Conservation (phyloP, 371 early-diverging fungal genomes). For the Entomophthora muscae region DNA sequence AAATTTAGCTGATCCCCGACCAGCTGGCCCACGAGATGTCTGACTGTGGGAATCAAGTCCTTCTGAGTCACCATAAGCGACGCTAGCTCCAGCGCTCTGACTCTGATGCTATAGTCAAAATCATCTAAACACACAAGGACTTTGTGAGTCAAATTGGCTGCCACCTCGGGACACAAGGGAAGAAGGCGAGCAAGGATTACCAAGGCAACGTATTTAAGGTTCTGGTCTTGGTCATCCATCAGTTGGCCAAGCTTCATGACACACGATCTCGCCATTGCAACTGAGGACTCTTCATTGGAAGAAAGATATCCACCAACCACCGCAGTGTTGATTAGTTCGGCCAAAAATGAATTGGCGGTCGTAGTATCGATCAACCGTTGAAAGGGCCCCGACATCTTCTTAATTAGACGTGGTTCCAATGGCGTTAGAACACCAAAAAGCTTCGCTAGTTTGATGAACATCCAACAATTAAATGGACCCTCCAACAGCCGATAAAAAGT, state of each 20-base stretch:
- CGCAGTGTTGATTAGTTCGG: slow-evolving; percentile 87
- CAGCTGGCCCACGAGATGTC: slow-evolving; percentile 61
- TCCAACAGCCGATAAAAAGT: slow-evolving; percentile 78
- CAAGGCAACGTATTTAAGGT: slow-evolving; percentile 84
- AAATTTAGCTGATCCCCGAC: slow-evolving; percentile 22
- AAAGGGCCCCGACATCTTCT: slow-evolving; percentile 72
- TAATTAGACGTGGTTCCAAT: slow-evolving; percentile 78
- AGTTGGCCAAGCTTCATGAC: slow-evolving; percentile 70
- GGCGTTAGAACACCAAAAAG: slow-evolving; percentile 86
- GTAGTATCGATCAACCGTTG: slow-evolving; percentile 72
- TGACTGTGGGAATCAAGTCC: slow-evolving; percentile 62
- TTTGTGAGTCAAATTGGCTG: slow-evolving; percentile 59
- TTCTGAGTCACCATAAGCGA: slow-evolving; percentile 67
- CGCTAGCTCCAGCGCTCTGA: slow-evolving; percentile 70
- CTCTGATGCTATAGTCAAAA: slow-evolving; percentile 74
- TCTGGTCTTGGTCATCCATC: slow-evolving; percentile 78
- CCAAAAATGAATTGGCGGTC: slow-evolving; percentile 79
- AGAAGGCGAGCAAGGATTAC: slow-evolving; percentile 65
- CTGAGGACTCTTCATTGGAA: slow-evolving; percentile 29
- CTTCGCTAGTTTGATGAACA: slow-evolving; percentile 94
- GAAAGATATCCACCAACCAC: slow-evolving; percentile 76
- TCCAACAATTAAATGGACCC: slow-evolving; percentile 86
- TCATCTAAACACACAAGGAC: slow-evolving; percentile 82
- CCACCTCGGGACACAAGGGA: slow-evolving; percentile 61
- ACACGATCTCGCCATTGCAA: slow-evolving; percentile 62